A percentile compares a stretch with the other conserved stretches of the same genome.
These are phyloP conservation scores for Lolium perenne DNA, from an alignment of 176 grass and related monocot species.

Conservation along the genomic window DNA sequence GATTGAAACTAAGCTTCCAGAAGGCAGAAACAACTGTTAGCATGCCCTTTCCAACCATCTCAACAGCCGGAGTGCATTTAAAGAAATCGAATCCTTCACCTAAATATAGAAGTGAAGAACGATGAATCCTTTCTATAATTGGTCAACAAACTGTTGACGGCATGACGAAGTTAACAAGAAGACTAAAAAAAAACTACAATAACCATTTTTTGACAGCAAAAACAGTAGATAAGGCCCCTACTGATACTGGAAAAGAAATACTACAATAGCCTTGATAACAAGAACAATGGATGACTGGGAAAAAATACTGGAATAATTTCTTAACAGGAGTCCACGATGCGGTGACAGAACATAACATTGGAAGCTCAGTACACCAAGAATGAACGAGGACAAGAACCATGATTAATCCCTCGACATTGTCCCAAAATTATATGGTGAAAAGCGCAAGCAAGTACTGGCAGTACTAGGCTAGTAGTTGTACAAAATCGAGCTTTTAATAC, in stretches of 20 bases:
- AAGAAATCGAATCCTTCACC: too few relatives aligned
- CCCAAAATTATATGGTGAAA: slow-evolving; percentile 28
- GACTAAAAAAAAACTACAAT: neutral
- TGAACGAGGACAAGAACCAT: slow-evolving; percentile 23
- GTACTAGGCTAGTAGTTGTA: neutral
- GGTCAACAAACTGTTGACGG: neutral
- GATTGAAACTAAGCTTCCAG: slow-evolving; percentile 13
- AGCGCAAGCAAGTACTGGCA: slow-evolving; percentile 46
- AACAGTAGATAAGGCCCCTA: too few relatives aligned
- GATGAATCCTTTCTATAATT: neutral
- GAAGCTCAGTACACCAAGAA: slow-evolving; percentile 3
- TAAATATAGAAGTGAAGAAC: neutral
- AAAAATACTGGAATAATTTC: neutral
- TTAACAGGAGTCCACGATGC: neutral
- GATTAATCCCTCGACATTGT: slow-evolving; percentile 33
- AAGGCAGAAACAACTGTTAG: slow-evolving; percentile 36
- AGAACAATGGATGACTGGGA: neutral
- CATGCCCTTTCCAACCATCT: neutral
- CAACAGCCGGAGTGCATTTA: neutral
- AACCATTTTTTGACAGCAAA: neutral
- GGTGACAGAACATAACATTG: neutral
- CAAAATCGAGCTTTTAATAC: neutral
- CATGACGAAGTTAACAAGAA: neutral
- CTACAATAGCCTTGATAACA: neutral
- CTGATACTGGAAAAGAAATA: neutral